These are phyloP conservation scores for Tuber calosporum DNA, from an alignment of 495 filamentous ascomycete species.

Conservation along the genomic window DNA sequence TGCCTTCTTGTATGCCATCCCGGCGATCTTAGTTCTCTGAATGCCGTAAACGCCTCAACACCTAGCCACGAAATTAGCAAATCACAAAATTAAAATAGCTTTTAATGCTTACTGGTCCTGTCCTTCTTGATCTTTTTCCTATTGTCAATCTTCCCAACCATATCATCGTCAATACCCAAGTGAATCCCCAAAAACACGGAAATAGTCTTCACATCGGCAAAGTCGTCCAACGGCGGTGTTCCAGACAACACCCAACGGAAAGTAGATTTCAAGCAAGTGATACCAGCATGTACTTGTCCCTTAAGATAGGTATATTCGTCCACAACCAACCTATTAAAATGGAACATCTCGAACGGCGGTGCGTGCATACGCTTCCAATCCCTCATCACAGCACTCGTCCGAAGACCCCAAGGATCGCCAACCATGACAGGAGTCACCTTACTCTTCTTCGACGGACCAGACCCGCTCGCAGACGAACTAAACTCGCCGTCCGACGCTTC, in stretches of 20 bases:
- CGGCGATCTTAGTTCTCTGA: conserved; percentile 45
- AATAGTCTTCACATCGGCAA: conserved; percentile 57
- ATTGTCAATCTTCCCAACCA: conserved; percentile 42
- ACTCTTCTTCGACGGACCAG: conserved; percentile 29
- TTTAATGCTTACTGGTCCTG: conserved; percentile 42
- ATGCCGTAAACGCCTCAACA: conserved; percentile 49
- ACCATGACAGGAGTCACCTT: conserved; percentile 15
- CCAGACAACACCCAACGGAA: conserved; percentile 61
- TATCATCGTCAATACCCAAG: conserved; percentile 51
- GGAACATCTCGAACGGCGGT: conserved; percentile 55
- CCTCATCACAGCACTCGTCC: conserved; percentile 10
- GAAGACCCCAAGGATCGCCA: conserved; percentile 38
- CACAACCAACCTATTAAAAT: conserved; percentile 55
- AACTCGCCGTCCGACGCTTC: conserved; percentile 24
- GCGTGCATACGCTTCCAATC: conserved; percentile 36
- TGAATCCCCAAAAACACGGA: conserved; percentile 52
- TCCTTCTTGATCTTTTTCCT: conserved; percentile 41
- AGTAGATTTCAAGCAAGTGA: conserved; percentile 45
- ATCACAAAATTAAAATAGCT: conserved; percentile 5
- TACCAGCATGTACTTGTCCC: conserved; percentile 38
- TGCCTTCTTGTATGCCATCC: conserved; percentile 52
- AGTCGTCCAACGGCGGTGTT: conserved; percentile 56
- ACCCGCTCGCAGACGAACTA: conserved; percentile 20
- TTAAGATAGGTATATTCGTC: conserved; percentile 60
- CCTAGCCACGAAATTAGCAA: conserved; percentile 35